Evolutionary conservation across 2,329 filamentous ascomycete genomes (phyloP), one percentile per base, ranked within the genome.

Genomic region (Graphilbum fragrans): DNA sequence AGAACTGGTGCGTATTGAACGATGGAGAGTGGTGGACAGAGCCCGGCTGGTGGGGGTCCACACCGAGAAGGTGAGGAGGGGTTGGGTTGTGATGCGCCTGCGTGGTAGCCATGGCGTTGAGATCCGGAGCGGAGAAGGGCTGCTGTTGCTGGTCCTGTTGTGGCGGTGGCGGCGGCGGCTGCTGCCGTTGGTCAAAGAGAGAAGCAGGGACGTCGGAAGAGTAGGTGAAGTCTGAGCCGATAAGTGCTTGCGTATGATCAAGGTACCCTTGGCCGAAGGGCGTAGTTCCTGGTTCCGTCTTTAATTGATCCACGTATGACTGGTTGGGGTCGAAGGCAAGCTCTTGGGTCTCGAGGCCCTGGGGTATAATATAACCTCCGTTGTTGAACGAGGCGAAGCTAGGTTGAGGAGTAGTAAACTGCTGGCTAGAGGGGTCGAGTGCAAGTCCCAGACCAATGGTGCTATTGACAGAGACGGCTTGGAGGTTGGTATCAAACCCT

Each of bases 211-310:
- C 73, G 47, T 77, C 70, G 47, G 67, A 64, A 38, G 68, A 61
- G 53, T 82, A 86, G 51, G 83, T 67, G 38, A 80, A 81, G 59
- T 83, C 77, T 45, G 62, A 62, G 52, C 66, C 62, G 55, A 62
- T 62, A 47, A 75, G 72, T 47, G 42, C 35, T 17, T 42, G 46
- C 19, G 67, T 70, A 17, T 69, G 57, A 34, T 66, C 62, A 34
- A 79, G 54, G 48, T 67, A 60, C 43, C 58, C 58, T 48, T 68
- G 63, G 35, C 32, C 33, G 40, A 44, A 50, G n/a, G 39, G 18
- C 20, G 37, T 19, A 32, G 21, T 23, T 37, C 12, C 17, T 19
- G 47, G 51, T 39, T 62, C 58, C 41, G 57, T 48, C 47, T 62
- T 54, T 41, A 60, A 54, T 46, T 67, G 66, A 41, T 69, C 67